Evolutionary conservation across 495 filamentous ascomycete genomes (phyloP).

Genomic region (Neurospora sp.): DNA sequence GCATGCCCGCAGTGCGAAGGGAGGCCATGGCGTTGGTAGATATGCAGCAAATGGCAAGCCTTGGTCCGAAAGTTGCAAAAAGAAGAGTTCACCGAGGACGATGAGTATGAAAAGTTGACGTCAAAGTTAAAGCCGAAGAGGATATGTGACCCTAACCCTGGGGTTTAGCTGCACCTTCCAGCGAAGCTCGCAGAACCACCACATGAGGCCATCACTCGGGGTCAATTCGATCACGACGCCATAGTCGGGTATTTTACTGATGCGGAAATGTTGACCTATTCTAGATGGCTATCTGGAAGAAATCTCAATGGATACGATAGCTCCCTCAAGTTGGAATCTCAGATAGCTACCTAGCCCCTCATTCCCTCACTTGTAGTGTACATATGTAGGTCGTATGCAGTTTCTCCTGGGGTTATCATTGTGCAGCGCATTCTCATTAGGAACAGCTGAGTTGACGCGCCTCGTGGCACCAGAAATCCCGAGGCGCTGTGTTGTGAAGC

Average conservation of each 20-base stretch:
- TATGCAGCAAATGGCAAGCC: slow-evolving; percentile 18
- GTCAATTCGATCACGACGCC: not conserved
- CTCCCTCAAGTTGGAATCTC: not conserved
- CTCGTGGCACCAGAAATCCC: not conserved
- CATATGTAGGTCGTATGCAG: not conserved
- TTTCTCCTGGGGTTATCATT: not conserved
- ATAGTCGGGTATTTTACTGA: not conserved
- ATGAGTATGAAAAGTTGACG: not conserved
- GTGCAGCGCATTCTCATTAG: not conserved
- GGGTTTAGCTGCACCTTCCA: not conserved
- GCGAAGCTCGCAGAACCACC: not conserved
- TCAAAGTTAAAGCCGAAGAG: not conserved
- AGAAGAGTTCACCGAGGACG: not conserved
- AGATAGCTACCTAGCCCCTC: not conserved
- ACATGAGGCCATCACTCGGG: not conserved
- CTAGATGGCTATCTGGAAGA: not conserved
- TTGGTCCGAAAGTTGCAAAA: not conserved
- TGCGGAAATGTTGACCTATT: not conserved
- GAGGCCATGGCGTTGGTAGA: slow-evolving; percentile 12
- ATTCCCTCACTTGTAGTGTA: not conserved
- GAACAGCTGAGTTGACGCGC: not conserved
- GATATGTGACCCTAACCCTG: not conserved
- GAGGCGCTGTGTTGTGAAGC: not conserved
- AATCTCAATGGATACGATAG: not conserved
- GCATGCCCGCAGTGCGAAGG: slow-evolving; percentile 8